Percentiles rank a stretch among this genome's conserved stretches.
Evolutionary conservation across 106 monocot species (phyloP).

Genomic region (Dactylorhiza incarnata): DNA sequence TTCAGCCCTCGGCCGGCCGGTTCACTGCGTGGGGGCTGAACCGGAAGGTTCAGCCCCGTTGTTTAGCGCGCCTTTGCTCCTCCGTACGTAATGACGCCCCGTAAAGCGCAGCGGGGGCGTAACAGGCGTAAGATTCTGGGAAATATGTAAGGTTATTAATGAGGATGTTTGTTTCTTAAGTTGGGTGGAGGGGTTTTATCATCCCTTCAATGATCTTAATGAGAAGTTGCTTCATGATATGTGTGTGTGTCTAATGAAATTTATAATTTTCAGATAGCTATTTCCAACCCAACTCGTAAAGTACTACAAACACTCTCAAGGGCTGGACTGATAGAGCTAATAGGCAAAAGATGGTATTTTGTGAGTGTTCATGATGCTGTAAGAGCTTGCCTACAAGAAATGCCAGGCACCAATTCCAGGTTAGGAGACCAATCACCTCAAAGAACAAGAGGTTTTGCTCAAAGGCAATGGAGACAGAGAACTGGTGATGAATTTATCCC

Average conservation of each 20-base stretch:
- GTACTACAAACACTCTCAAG: constrained; percentile 64
- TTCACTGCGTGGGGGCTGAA: too few species aligned
- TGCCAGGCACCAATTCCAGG: constrained; percentile 15
- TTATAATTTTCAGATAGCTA: constrained; percentile 45
- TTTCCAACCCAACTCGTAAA: constrained; percentile 83
- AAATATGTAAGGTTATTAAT: too few species aligned
- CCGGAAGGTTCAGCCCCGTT: too few species aligned
- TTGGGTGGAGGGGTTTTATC: too few species aligned
- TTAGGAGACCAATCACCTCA: constrained; percentile 16
- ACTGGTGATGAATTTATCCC: constrained; percentile 12
- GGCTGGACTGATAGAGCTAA: constrained; percentile 59
- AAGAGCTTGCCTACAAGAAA: constrained; percentile 80
- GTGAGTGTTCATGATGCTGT: constrained; percentile 96
- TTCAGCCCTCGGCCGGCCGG: too few species aligned
- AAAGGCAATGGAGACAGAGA: constrained; percentile 30
- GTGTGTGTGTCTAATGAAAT: background rate
- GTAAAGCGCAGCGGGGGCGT: too few species aligned
- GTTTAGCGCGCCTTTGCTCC: too few species aligned
- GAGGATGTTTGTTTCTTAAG: too few species aligned
- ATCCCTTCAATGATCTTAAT: too few species aligned
- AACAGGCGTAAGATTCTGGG: too few species aligned
- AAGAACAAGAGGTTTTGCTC: constrained; percentile 15
- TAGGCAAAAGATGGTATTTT: constrained; percentile 87
- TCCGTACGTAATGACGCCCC: too few species aligned
- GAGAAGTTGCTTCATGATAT: too few species aligned